These are phyloP conservation scores for Daedalea quercina DNA, from an alignment of 768 basidiomycete species.

Conservation along the genomic window DNA sequence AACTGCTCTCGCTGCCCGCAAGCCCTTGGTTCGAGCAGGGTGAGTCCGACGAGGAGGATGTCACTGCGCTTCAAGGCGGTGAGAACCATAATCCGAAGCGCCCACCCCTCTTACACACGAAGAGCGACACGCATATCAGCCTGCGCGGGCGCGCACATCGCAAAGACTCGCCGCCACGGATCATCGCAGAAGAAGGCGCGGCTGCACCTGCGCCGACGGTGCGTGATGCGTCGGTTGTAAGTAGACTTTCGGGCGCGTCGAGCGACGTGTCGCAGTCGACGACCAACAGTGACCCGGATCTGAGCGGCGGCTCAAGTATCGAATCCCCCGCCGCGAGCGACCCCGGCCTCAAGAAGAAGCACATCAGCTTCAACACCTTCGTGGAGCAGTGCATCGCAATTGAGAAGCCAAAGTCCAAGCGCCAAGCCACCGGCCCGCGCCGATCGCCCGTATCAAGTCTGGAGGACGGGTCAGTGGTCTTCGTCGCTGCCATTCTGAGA, in stretches of 20 bases:
- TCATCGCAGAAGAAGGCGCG: constrained; percentile 28
- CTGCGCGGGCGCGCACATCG: constrained; percentile 39
- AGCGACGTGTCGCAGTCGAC: constrained; percentile 25
- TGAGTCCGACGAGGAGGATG: constrained; percentile 10
- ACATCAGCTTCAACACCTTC: constrained; percentile 97
- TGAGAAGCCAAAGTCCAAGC: constrained; percentile 54
- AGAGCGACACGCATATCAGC: constrained; percentile 79
- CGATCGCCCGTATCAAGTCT: constrained; percentile 24
- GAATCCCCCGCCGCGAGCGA: constrained; percentile 15
- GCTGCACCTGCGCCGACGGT: constrained; percentile 2
- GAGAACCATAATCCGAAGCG: constrained; percentile 23
- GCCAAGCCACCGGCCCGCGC: constrained; percentile 13
- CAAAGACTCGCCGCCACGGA: constrained; percentile 68
- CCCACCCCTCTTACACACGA: constrained; percentile 70
- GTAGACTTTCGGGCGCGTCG: background rate
- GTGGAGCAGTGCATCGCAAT: constrained; percentile 95
- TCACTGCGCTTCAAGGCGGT: background rate
- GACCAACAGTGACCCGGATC: constrained; percentile 27
- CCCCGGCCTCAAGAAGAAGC: constrained; percentile 55
- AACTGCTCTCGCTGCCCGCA: constrained; percentile 52
- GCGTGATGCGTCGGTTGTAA: background rate
- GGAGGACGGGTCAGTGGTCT: constrained; percentile 56
- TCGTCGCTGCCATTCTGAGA: background rate
- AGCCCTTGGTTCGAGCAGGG: constrained; percentile 18
- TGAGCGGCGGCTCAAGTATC: constrained; percentile 19